These are phyloP conservation scores for Ceratobasidium theobromae DNA, from an alignment of 1,284 basidiomycete species.

Conservation along the genomic window DNA sequence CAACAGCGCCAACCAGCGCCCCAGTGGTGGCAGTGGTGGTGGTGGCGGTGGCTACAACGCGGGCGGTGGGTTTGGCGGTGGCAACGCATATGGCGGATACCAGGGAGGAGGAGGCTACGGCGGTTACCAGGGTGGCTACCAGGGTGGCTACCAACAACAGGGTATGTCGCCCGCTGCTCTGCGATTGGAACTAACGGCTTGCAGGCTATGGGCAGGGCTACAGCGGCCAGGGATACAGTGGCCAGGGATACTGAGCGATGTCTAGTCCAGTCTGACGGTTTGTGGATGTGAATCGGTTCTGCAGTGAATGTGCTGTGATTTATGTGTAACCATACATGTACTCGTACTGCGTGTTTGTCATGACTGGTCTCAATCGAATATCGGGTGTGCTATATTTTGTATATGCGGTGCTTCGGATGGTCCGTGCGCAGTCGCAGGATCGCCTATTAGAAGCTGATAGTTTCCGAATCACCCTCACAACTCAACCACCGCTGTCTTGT, in stretches of 20 bases:
- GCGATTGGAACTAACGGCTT: neutral
- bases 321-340: slow-evolving; percentile 20
- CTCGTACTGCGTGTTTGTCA: slow-evolving; percentile 9
- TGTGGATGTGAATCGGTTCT: neutral
- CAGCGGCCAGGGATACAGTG: neutral
- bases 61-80: slow-evolving; percentile 20
- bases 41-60: slow-evolving; percentile 31
- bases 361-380: slow-evolving; percentile 4
- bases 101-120: slow-evolving; percentile 9
- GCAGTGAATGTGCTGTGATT: slow-evolving; percentile 7
- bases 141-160: neutral
- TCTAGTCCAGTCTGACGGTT: slow-evolving; percentile 10
- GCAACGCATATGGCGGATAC: neutral
- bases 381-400: too few relatives aligned
- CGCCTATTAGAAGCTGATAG: slow-evolving; percentile 15
- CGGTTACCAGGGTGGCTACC: neutral
- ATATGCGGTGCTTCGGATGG: neutral
- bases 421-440: slow-evolving; percentile 12
- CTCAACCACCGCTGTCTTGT: slow-evolving; percentile 26
- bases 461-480: neutral
- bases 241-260: neutral
- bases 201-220: neutral
- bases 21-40: slow-evolving; percentile 40
- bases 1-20: slow-evolving; percentile 80
- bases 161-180: neutral